These are phyloP conservation scores for Tetrahymena elliotti DNA, from an alignment of 73 alveolate genomes.

Conservation along the genomic window DNA sequence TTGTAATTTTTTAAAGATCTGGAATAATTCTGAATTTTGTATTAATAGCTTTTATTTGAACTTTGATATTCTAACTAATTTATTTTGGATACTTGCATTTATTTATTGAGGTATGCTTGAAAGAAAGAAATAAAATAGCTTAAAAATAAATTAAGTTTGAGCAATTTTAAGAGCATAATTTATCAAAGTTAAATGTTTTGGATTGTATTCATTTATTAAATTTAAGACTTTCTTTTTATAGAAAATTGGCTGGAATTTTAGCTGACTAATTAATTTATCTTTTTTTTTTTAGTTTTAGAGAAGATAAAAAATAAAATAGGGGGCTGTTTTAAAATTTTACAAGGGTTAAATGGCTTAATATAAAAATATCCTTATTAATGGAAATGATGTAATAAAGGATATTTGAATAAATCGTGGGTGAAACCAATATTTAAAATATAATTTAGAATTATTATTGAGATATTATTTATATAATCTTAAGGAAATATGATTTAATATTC, in stretches of 20 bases:
- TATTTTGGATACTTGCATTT: too few relatives aligned
- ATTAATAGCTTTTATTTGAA: too few relatives aligned
- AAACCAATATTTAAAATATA: background rate
- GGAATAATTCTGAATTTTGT: too few relatives aligned
- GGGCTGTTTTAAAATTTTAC: background rate
- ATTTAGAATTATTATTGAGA: background rate
- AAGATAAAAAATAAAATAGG: too few relatives aligned
- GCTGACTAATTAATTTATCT: background rate
- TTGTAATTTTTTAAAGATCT: too few relatives aligned
- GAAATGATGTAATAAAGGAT: background rate
- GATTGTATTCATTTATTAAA: background rate
- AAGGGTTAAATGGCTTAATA: background rate
- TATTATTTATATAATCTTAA: too few relatives aligned
- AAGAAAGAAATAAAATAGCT: background rate
- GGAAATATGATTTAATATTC: background rate
- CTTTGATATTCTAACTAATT: too few relatives aligned
- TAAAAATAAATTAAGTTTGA: background rate
- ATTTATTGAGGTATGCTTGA: background rate
- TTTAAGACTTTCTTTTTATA: background rate
- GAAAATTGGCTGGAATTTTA: background rate
- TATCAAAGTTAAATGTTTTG: background rate
- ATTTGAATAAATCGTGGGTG: background rate
- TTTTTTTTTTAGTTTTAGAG: background rate
- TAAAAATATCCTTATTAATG: background rate
- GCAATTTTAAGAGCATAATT: background rate